Conservation (phyloP, 176 grass and related monocot species). For the Themeda triandra region DNA sequence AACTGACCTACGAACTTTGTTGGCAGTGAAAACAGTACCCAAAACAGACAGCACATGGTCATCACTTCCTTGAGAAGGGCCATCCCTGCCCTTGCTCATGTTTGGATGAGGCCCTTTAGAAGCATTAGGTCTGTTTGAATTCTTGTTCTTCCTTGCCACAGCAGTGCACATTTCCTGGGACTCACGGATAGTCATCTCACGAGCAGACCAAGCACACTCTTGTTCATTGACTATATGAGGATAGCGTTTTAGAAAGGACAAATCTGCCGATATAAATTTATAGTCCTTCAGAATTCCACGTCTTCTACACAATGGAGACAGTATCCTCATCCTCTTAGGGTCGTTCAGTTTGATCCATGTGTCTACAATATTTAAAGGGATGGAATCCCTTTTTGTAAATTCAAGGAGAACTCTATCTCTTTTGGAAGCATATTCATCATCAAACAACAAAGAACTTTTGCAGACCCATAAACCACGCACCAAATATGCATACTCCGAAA, state of each 20-base stretch:
- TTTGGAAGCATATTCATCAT: slow-evolving; percentile 34
- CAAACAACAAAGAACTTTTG: slow-evolving; percentile 67
- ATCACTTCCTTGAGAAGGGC: slow-evolving; percentile 30
- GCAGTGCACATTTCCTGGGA: background rate
- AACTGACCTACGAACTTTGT: slow-evolving; percentile 63
- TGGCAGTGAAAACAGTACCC: slow-evolving; percentile 41
- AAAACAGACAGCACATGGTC: slow-evolving; percentile 35
- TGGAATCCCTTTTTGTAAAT: slow-evolving; percentile 53
- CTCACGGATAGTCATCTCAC: slow-evolving; percentile 8
- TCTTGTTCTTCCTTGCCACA: slow-evolving; percentile 27
- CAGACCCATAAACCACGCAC: slow-evolving; percentile 75
- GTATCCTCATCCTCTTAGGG: slow-evolving; percentile 2
- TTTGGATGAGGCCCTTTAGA: slow-evolving; percentile 28
- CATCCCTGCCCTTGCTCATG: slow-evolving; percentile 30
- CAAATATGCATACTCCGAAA: slow-evolving; percentile 55
- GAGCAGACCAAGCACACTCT: slow-evolving; percentile 50
- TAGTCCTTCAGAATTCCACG: slow-evolving; percentile 41
- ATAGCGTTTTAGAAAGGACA: slow-evolving; percentile 52
- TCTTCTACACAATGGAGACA: slow-evolving; percentile 43
- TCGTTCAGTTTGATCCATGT: too few relatives aligned
- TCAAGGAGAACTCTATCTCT: slow-evolving; percentile 53
- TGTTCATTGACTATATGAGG: slow-evolving; percentile 53
- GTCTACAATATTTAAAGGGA: too few relatives aligned
- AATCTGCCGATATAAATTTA: slow-evolving; percentile 59
- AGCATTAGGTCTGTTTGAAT: slow-evolving; percentile 16